Conservation (phyloP, 768 basidiomycete species). For the Coprinellus micaceus region DNA sequence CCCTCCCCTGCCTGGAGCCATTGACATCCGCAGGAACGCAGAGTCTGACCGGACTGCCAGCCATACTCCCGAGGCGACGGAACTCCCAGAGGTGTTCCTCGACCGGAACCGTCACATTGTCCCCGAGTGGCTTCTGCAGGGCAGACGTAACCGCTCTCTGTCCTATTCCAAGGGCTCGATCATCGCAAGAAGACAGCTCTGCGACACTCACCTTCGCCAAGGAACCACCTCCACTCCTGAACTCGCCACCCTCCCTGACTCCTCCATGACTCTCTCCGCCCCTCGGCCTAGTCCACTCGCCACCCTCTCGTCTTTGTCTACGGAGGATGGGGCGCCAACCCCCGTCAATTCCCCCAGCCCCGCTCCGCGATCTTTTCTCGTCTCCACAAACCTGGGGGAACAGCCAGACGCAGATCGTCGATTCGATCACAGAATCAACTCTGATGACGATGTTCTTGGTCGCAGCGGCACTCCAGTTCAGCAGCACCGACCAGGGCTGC, state of each 20-base stretch:
- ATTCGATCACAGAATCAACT: constrained; percentile 19
- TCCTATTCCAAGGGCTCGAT: constrained; percentile 43
- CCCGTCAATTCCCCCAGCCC: constrained; percentile 48
- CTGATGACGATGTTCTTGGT: constrained; percentile 25
- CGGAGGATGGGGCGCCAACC: constrained; percentile 44
- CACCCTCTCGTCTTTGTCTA: constrained; percentile 25
- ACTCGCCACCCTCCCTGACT: constrained; percentile 35
- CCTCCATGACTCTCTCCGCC: constrained; percentile 13
- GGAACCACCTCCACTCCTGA: constrained; percentile 72
- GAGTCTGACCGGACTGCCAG: constrained; percentile 32
- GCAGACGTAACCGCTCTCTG: constrained; percentile 44
- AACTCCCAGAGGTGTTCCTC: constrained; percentile 91
- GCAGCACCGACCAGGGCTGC: constrained; percentile 32
- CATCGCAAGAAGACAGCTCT: constrained; percentile 34
- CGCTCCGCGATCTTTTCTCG: constrained; percentile 26
- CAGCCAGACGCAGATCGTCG: constrained; percentile 12
- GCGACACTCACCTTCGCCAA: constrained; percentile 41
- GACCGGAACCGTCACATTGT: constrained; percentile 95
- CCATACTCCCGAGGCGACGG: constrained; percentile 55
- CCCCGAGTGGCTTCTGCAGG: constrained; percentile 83
- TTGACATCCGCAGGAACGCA: constrained; percentile 20
- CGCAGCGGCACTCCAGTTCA: constrained; percentile 23
- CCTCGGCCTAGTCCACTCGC: constrained; percentile 39
- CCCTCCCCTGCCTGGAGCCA: neutral
- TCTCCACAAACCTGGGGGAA: constrained; percentile 19